phyloP scores from a whole-genome alignment of 2,329 filamentous ascomycete genomes.

The Phyllosticta capitalensis region DNA sequence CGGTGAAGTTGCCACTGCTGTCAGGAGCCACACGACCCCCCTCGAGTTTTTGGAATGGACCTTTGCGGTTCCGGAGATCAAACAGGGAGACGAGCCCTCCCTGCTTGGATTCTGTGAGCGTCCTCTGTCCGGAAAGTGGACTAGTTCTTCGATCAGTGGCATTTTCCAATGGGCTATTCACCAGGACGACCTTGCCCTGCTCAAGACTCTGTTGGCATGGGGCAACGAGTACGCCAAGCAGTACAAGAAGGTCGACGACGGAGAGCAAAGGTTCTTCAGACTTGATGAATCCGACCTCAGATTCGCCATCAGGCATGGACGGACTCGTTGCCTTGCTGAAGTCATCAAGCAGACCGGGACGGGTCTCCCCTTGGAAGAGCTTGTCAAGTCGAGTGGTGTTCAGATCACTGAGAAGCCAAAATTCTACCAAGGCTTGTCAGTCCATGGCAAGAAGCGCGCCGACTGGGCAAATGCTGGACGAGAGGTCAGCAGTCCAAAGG shows the following conservation, averaged over 20 bases:
- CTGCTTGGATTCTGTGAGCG: slow-evolving; percentile 10
- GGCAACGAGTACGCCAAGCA: slow-evolving; percentile 14
- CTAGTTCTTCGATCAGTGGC: not conserved
- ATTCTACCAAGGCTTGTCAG: slow-evolving; percentile 67
- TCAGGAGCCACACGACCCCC: slow-evolving; percentile 52
- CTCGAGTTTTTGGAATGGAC: slow-evolving; percentile 39
- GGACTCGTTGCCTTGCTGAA: slow-evolving; percentile 49
- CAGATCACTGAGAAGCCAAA: slow-evolving; percentile 55
- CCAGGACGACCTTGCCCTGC: slow-evolving; percentile 15
- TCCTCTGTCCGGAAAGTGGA: not conserved
- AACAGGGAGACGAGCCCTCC: not conserved
- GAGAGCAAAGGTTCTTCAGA: slow-evolving; percentile 13
- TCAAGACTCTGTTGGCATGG: slow-evolving; percentile 15
- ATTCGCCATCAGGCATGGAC: slow-evolving; percentile 37
- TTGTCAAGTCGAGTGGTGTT: slow-evolving; percentile 57
- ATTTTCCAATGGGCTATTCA: slow-evolving; percentile 26
- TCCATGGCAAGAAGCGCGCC: slow-evolving; percentile 62
- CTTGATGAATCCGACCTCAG: slow-evolving; percentile 22
- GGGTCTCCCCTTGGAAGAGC: slow-evolving; percentile 57
- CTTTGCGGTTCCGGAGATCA: slow-evolving; percentile 12
- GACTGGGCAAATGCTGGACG: slow-evolving; percentile 65
- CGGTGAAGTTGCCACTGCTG: slow-evolving; percentile 57
- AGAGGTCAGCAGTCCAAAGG: slow-evolving; percentile 17
- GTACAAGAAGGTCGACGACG: slow-evolving; percentile 15
- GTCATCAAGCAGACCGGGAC: slow-evolving; percentile 59